Percentiles rank a stretch among this genome's conserved stretches.
Evolutionary conservation across 2,329 filamentous ascomycete genomes (phyloP).

Genomic region (Verticillium albo-atrum): DNA sequence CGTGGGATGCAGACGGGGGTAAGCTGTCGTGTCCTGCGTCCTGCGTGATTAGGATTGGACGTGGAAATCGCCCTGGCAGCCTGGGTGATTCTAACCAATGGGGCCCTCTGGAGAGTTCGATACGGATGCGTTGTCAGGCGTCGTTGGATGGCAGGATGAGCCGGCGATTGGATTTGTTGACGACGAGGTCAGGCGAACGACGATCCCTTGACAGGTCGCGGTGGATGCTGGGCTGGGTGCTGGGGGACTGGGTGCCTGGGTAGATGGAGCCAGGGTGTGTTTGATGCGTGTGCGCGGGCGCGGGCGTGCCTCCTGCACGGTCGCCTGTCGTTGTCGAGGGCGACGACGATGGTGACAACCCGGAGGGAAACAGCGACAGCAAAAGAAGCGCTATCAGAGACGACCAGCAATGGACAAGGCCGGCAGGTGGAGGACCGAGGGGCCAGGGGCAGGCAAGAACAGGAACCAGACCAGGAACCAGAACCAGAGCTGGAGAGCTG

Average conservation of each 20-base stretch:
- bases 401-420: background rate
- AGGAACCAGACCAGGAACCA: background rate
- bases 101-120: background rate
- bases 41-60: background rate
- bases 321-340: background rate
- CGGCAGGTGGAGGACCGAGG: background rate
- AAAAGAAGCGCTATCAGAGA: background rate
- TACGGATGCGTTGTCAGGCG: background rate
- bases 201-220: background rate
- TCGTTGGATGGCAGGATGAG: background rate
- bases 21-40: background rate
- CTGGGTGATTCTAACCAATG: background rate
- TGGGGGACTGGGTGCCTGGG: background rate
- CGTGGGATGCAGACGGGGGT: background rate
- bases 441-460: background rate
- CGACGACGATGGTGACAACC: background rate
- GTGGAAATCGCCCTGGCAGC: background rate
- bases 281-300: background rate
- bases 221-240: background rate
- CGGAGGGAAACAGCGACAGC: background rate
- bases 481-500: background rate
- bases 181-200: background rate
- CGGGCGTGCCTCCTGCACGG: background rate
- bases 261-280: background rate
- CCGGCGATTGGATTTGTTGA: background rate